Evolutionary conservation across 140 eudicot species (phyloP), one percentile per base, ranked within the genome.

Genomic region (Ambrosia hybrid): DNA sequence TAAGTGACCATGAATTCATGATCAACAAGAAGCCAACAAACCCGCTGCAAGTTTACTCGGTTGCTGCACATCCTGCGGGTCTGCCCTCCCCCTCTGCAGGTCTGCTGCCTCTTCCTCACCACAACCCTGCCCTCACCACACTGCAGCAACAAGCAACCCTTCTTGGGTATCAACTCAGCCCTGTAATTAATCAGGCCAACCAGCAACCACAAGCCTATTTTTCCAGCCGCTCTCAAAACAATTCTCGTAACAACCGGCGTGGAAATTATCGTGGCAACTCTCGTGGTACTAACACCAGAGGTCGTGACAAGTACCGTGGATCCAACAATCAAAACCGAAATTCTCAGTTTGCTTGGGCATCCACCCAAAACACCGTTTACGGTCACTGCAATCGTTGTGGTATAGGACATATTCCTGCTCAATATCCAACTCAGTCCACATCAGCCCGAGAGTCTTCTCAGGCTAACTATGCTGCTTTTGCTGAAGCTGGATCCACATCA

Each of bases 361-460:
- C 62, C 17, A 57, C 62, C 21, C 62, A 57, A 17, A 57, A 57
- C 62, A 57, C 62, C 10, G 62, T 57, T 17, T 57, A 14, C 10
- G 62, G 34, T 57, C 34, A 15, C 34, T 57, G 62, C 11, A 14
- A 15, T 15, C 62, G 11, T 4, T 57, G 33, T 17, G 33, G 62
- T 5, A 57, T 57, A n/a, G 62, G 62, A 2, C 34, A 57, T 11
- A 4, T 57, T 4, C 62, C 37, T 17, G 17, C 62, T 17, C 62
- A 57, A 57, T 57, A 36, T 17, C 34, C 62, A 4, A 57, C n/a
- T 57, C 62, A 17, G 9, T 6, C 33, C 7, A 7, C 58, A 15
- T 57, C 62, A 2, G 62, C 62, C 6, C 34, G 9, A 2, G 51
- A 46, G 11, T 46, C 51, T 15, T 14, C 62, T 57, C 36, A 57